Evolutionary conservation across 2,329 filamentous ascomycete genomes (phyloP), one percentile per base, ranked within the genome.

Genomic region (Akanthomyces lecanii): DNA sequence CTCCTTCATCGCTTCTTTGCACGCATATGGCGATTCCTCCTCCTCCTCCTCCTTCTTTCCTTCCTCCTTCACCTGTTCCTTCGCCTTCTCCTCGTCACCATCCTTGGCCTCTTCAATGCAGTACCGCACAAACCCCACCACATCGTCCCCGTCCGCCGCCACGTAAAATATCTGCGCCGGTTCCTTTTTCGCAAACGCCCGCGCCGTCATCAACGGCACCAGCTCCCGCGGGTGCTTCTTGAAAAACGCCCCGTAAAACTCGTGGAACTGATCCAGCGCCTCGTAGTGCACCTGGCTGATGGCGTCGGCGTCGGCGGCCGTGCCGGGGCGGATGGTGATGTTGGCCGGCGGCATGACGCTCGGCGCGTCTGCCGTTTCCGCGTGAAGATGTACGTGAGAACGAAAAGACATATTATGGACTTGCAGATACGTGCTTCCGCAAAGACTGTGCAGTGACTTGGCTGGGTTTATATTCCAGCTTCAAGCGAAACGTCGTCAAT

Each of bases 161-260:
- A 67, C 63, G 40, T 67, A 51, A n/a, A 67, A 62, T 8, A 40
- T 54, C 16, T 62, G 62, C 30, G 11, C 51, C 44, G 42, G 23
- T 52, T 48, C 12, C 60, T 45, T 42, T 28, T 44, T 33, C 12
- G 59, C 42, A 14, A 67, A 42, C n/a, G 57, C 62, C 7, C 6
- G 23, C 0, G 10, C 28, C 14, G 64, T 70, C 12, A 63, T 50
- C 4, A 8, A 6, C 1, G 21, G 56, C 1, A 70, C 25, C 4
- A 67, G 59, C 1, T 69, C 64, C 1, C 48, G 33, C 6, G 67
- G 66, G 18, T 65, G 50, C 21, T 16, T 60, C 3, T 53, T 54
- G 30, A 69, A 67, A 28, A 69, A 69, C 0, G 65, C 62, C 2
- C 45, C 64, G 58, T 69, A 69, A 14, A 70, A 68, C 2, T 63